Percentiles rank a stretch among this genome's conserved stretches.
Conservation (phyloP, 495 filamentous ascomycete genomes). For the Talaromyces proteolyticus region DNA sequence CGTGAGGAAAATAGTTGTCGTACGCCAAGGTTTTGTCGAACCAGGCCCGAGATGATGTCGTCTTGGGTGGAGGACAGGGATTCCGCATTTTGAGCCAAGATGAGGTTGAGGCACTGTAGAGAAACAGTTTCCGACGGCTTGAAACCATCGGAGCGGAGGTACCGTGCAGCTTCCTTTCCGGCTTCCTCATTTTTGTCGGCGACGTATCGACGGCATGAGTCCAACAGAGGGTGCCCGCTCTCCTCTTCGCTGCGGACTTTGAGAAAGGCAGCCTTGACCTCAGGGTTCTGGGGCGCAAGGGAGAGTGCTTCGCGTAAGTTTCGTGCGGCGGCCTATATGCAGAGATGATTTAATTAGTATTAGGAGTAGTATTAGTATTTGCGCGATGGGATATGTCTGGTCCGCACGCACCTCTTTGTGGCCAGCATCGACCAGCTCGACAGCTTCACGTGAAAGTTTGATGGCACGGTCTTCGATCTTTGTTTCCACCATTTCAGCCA, state of each 20-base stretch:
- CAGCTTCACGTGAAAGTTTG: slow-evolving; percentile 42
- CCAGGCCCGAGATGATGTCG: slow-evolving; percentile 53
- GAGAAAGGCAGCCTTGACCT: slow-evolving; percentile 47
- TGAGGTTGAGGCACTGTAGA: slow-evolving; percentile 46
- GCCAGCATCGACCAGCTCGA: slow-evolving; percentile 43
- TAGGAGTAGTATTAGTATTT: not conserved
- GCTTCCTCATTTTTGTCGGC: slow-evolving; percentile 43
- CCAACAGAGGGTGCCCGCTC: slow-evolving; percentile 40
- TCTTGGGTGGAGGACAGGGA: slow-evolving; percentile 41
- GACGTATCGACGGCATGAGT: slow-evolving; percentile 49
- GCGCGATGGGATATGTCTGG: not conserved
- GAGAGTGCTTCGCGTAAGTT: slow-evolving; percentile 57
- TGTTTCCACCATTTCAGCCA: slow-evolving; percentile 42
- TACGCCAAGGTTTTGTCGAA: slow-evolving; percentile 50
- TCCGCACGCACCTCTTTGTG: slow-evolving; percentile 35
- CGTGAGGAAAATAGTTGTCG: slow-evolving; percentile 46
- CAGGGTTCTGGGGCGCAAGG: slow-evolving; percentile 49
- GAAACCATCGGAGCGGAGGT: slow-evolving; percentile 46
- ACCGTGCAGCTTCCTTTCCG: slow-evolving; percentile 50
- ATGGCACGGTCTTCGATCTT: slow-evolving; percentile 44
- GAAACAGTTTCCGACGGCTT: slow-evolving; percentile 47
- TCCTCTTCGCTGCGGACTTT: slow-evolving; percentile 47
- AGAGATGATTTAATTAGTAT: not conserved
- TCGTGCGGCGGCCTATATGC: slow-evolving; percentile 46
- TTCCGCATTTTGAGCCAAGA: slow-evolving; percentile 38